Evolutionary conservation across 371 early-diverging fungal genomes (phyloP).

Genomic region (Actinomucor elegans): DNA sequence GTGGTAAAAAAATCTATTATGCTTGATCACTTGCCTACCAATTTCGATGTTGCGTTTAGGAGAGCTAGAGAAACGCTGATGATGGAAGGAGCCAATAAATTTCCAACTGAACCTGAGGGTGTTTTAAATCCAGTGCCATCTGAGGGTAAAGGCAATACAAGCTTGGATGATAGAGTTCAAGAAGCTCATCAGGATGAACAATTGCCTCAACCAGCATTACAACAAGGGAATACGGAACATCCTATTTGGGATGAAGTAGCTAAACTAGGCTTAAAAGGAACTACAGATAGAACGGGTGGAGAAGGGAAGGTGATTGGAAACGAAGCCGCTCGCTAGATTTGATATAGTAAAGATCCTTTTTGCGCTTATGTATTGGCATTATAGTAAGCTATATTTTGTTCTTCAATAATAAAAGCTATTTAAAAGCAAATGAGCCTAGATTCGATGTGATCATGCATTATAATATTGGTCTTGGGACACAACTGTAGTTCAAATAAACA

Average conservation of each 20-base stretch:
- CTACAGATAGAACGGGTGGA: conserved; percentile 17
- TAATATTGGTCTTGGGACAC: no score
- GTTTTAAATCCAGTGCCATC: conserved; percentile 5
- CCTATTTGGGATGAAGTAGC: conserved; percentile 8
- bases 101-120: background rate
- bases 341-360: no score
- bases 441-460: no score
- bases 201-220: background rate
- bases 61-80: conserved; percentile 45
- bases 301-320: conserved; percentile 5
- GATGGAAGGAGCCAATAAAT: conserved; percentile 18
- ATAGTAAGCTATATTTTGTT: no score
- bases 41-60: conserved; percentile 47
- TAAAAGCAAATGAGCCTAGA: no score
- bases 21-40: conserved; percentile 50
- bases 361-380: no score
- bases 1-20: conserved; percentile 43
- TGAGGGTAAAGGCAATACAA: background rate
- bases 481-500: no score
- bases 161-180: background rate
- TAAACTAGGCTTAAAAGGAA: conserved; percentile 17
- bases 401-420: no score
- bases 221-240: background rate
- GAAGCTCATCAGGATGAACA: conserved; percentile 1
- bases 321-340: conserved; percentile 5